Evolutionary conservation across 2,329 filamentous ascomycete genomes (phyloP), one percentile per base, ranked within the genome.

Genomic region (Penicillium hesseltinei): DNA sequence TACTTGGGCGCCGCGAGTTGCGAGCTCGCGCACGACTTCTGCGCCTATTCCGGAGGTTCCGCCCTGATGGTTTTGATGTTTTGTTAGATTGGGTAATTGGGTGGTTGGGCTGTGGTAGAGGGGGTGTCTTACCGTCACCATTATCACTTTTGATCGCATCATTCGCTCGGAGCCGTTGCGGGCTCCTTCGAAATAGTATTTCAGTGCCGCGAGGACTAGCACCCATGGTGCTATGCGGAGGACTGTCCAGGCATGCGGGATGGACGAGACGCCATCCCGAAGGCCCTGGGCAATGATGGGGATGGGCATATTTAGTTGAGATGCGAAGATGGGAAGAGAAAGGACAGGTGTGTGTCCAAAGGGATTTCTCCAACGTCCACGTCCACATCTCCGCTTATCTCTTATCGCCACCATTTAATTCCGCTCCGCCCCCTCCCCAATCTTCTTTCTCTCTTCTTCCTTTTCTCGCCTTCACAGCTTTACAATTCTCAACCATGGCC

Each of bases 41-140:
- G 91, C 90, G 49, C 94, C 94, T 71, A 99, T 89, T 15, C 94
- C 94, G 45, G 92, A 93, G 51, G 94, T 99, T 29, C 93, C 94
- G 65, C 94, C 88, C 86, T 88, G 48, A 17, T 42, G 15, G 11
- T 19, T 42, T 27, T 17, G 39, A 4, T 38, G 1, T 35, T 15
- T 13, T 8, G 39, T 57, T 38, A 73, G 49, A 69, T 52, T n/a
- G 6, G 6, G 36, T 31, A 42, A 7, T 49, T 48, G 23, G n/a
- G 2, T n/a, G 5, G 4, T 35, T 15, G 13, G 21, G 2, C 7
- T 10, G 5, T 11, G 31, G 4, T 39, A 4, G 19, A 35, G n/a
- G 29, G 27, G 35, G 29, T 39, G 9, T 23, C 77, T 51, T 80
- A 88, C 92, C 19, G 94, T 99, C 51, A 99, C 85, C 81, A 99